Base-by-base conservation (phyloP, 2,329 filamentous ascomycete species). In the Metarhizium sp. region DNA sequence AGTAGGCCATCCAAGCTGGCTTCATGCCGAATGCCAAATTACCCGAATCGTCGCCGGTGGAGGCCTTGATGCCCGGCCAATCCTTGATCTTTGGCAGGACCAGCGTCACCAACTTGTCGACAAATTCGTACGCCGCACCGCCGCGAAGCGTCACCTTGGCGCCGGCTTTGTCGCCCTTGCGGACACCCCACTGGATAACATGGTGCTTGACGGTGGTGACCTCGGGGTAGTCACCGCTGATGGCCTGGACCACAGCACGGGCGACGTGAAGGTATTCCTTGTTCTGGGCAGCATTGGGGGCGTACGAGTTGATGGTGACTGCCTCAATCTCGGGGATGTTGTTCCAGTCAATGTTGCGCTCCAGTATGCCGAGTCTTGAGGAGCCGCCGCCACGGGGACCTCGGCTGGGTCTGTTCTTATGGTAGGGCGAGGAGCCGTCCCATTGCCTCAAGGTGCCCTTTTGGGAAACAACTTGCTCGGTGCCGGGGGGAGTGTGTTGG, bases 71-170 rank as follows among this genome's bases (percentile, higher is more conserved):
- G 20, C 94, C 94, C 55, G 82, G 83, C 88, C 90, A 99, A 63
- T 99, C 94, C 78, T 97, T 99, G 73, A 99, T 95, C 67, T 86
- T 88, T 43, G 94, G 94, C 68, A 97, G 79, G 6, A 99, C 92
- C 8, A 97, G 77, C 68, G 95, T 90, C 55, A 97, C 78, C 62
- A 91, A 77, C 75, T 96, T 96, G 66, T 92, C 88, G 48, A 99
- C 68, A 70, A 99, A 96, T 69, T 96, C 87, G 59, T 90, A 88
- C 65, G 95, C 94, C 57, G 86, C 81, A 68, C 94, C 87, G 34
- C 90, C 90, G 55, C 79, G 77, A 59, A 99, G 74, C 30, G 88
- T 86, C 51, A 83, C 85, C 66, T 92, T 96, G 62, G 88, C 83
- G 57, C 89, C 84, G 32, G 90, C 78, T 60, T 85, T 80, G 67